Evolutionary conservation across 108 stramenopile species (phyloP).

Genomic region (Pelagomonas calceolata): DNA sequence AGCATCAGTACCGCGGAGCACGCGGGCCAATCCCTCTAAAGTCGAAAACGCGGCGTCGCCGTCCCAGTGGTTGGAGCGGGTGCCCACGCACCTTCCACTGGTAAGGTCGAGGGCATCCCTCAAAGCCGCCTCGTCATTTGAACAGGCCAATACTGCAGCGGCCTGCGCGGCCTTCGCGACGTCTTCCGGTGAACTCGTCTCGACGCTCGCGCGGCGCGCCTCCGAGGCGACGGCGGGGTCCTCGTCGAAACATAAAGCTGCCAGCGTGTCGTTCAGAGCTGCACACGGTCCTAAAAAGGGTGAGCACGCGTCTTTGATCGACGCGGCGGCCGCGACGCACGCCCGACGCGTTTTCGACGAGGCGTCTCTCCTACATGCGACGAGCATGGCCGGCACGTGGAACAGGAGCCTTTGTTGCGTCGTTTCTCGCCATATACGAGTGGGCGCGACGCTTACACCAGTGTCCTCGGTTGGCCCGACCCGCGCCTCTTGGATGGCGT

Average conservation of each 20-base stretch:
- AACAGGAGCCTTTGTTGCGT: not conserved
- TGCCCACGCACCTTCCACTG: not conserved
- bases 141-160: not conserved
- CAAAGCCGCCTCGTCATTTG: not conserved
- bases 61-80: not conserved
- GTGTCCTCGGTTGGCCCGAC: not conserved
- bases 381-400: not conserved
- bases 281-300: too few species aligned
- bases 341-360: not conserved
- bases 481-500: not conserved
- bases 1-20: too few species aligned
- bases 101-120: not conserved
- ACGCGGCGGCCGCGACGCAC: not conserved
- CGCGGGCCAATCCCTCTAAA: not conserved
- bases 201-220: too few species aligned
- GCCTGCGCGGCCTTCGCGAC: too few species aligned
- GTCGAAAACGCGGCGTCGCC: not conserved
- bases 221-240: too few species aligned
- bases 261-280: too few species aligned
- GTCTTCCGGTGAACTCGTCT: too few species aligned
- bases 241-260: too few species aligned
- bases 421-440: not conserved
- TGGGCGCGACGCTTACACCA: not conserved
- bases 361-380: not conserved
- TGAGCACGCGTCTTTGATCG: not conserved